Base-by-base conservation (phyloP, 2,329 filamentous ascomycete species). In the Xylariaceae sp. region DNA sequence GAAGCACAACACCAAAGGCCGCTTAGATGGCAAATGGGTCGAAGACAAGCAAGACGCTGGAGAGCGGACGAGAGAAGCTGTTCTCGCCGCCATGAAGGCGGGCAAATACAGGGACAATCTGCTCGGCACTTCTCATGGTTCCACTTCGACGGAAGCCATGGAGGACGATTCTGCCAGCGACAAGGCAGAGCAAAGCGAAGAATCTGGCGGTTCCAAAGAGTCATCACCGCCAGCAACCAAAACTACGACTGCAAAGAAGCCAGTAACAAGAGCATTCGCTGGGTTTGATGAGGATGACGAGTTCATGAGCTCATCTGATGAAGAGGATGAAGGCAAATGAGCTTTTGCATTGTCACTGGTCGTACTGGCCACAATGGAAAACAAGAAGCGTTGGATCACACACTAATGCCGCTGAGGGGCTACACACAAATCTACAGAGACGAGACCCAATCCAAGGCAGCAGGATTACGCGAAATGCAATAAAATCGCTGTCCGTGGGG, bases 21-120 rank as follows among this genome's bases (percentile, higher is more conserved):
- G 84, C 62, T 65, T 96, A 31, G 89, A 96, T 57, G 89, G 88
- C 0, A 86, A 91, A 60, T 98, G 91, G 89, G 83, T 97, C 31
- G 93, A 98, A 62, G 85, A 89, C 51, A 95, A 94, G 64, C 90
- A 96, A 54, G 89, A 95, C 60, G 86, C 85, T 19, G 84, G 80
- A 51, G 89, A 94, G 67, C 85, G 86, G 63, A 91, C 89, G 0
- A 72, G 87, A 31, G 81, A 87, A 53, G 87, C 87, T 3, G 85
- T 91, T 4, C 59, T 85, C 33, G 79, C 77, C 37, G 83, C 81
- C 7, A 83, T 89, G 69, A 83, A 80, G 64, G 70, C 73, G 13
- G 81, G 81, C 2, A 71, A 73, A 40, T 79, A 77, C 57, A 78
- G 72, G 47, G 81, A 85, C 66, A 81, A 80, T 50, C 53, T 81